Conservation (phyloP, 139 green algal genomes). For the Micromonas commoda region DNA sequence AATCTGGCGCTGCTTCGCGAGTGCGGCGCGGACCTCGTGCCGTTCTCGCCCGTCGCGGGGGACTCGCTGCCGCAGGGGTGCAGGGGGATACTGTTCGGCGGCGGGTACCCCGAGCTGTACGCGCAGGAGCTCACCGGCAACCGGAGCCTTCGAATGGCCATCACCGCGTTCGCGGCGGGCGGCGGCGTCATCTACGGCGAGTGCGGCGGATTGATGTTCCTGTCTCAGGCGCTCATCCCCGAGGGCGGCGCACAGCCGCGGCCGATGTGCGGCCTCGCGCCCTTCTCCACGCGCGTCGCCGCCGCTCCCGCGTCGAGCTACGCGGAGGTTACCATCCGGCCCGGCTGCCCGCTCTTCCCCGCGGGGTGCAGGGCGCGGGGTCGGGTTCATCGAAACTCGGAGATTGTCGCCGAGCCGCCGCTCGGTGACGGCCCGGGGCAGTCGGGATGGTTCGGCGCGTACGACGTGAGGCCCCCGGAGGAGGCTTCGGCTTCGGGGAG, state of each 20-base stretch:
- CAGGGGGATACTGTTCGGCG: slow-evolving; percentile 74
- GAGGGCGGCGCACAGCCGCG: not conserved
- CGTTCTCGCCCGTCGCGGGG: slow-evolving; percentile 82
- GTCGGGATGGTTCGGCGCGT: slow-evolving; percentile 2
- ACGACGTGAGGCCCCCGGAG: slow-evolving; percentile 1
- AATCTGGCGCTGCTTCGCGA: slow-evolving; percentile 43
- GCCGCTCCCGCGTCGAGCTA: slow-evolving; percentile 57
- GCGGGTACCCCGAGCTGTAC: slow-evolving; percentile 68
- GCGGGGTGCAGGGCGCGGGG: slow-evolving; percentile 50
- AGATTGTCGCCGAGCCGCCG: slow-evolving; percentile 59
- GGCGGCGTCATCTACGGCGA: slow-evolving; percentile 86
- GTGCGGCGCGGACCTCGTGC: slow-evolving; percentile 72
- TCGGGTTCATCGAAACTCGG: slow-evolving; percentile 61
- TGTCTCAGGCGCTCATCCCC: slow-evolving; percentile 54
- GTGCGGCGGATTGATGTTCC: slow-evolving; percentile 78
- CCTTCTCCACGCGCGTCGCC: slow-evolving; percentile 66
- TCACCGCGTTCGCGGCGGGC: slow-evolving; percentile 68
- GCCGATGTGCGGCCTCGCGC: slow-evolving; percentile 67
- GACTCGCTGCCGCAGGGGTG: slow-evolving; percentile 59
- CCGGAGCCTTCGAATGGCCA: slow-evolving; percentile 42
- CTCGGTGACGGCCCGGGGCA: not conserved
- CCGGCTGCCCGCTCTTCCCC: slow-evolving; percentile 58
- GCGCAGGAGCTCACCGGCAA: slow-evolving; percentile 65
- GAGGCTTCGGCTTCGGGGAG: no score
- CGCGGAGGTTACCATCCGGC: slow-evolving; percentile 54